phyloP scores from a whole-genome alignment of 164 flowering plant genomes.

The Echeveria elegans region DNA sequence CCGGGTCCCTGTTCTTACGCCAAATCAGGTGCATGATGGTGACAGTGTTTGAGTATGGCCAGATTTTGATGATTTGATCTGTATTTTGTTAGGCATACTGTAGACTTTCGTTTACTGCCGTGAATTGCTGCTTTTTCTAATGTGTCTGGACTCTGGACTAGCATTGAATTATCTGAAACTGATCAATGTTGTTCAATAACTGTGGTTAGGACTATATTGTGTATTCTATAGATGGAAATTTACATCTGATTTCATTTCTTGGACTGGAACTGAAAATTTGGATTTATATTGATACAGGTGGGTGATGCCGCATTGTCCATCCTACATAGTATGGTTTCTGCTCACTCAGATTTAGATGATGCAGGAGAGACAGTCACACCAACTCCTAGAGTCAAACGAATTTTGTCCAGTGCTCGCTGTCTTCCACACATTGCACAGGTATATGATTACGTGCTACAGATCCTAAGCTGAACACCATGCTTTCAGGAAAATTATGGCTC shows the following conservation, averaged over 20 bases:
- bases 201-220: not conserved
- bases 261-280: not conserved
- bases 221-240: not conserved
- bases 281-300: conserved; percentile 31
- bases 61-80: not conserved
- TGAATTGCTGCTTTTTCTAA: not conserved
- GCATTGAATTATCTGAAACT: not conserved
- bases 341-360: conserved; percentile 98
- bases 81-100: not conserved
- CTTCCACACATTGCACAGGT: conserved; percentile 99
- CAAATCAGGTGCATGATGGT: conserved; percentile 51
- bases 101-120: not conserved
- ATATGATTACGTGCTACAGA: no score
- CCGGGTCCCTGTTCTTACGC: conserved; percentile 88
- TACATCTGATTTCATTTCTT: conserved; percentile 5
- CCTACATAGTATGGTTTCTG: conserved; percentile 93
- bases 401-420: conserved; percentile 92
- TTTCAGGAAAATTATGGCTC: not conserved
- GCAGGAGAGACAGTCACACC: conserved; percentile 99
- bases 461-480: no score
- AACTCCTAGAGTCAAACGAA: conserved; percentile 93
- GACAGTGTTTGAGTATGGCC: not conserved
- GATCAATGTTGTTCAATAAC: not conserved
- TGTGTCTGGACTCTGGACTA: not conserved
- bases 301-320: conserved; percentile 89